Evolutionary conservation across 2,329 filamentous ascomycete genomes (phyloP).

Genomic region (Ceratocystiopsis sp.): DNA sequence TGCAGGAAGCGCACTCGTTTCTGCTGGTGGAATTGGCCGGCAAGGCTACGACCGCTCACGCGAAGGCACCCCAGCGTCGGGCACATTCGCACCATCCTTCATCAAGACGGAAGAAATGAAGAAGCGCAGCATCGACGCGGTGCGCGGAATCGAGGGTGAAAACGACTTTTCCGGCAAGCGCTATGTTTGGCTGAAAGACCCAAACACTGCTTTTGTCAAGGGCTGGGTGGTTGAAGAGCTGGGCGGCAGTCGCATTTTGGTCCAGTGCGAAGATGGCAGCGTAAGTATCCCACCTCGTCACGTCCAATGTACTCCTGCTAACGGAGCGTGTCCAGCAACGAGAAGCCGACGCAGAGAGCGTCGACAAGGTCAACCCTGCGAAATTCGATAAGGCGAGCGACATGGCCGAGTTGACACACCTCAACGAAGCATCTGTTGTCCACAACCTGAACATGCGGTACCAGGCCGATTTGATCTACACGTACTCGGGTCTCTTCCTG

Average conservation of each 20-base stretch:
- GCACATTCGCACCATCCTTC: constrained; percentile 89
- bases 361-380: constrained; percentile 97
- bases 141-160: constrained; percentile 76
- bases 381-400: constrained; percentile 99
- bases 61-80: constrained; percentile 45
- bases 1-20: constrained; percentile 3
- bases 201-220: constrained; percentile 73
- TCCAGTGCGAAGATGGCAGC: constrained; percentile 86
- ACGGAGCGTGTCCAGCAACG: constrained; percentile 44
- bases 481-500: constrained; percentile 90
- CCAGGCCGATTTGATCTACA: constrained; percentile 92
- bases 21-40: constrained; percentile 13
- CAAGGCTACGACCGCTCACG: constrained; percentile 43
- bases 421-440: constrained; percentile 95
- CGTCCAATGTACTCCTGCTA: constrained; percentile 1
- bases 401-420: constrained; percentile 95
- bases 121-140: constrained; percentile 28
- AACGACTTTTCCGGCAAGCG: constrained; percentile 98
- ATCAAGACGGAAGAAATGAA: constrained; percentile 75
- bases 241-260: constrained; percentile 49
- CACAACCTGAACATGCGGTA: constrained; percentile 94
- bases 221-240: constrained; percentile 82
- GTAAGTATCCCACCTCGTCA: constrained; percentile 29
- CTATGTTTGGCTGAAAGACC: constrained; percentile 93
- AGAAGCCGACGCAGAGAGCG: constrained; percentile 67